phyloP scores from a whole-genome alignment of 2,329 filamentous ascomycete species.

The Aspergillus spinulosporus region DNA sequence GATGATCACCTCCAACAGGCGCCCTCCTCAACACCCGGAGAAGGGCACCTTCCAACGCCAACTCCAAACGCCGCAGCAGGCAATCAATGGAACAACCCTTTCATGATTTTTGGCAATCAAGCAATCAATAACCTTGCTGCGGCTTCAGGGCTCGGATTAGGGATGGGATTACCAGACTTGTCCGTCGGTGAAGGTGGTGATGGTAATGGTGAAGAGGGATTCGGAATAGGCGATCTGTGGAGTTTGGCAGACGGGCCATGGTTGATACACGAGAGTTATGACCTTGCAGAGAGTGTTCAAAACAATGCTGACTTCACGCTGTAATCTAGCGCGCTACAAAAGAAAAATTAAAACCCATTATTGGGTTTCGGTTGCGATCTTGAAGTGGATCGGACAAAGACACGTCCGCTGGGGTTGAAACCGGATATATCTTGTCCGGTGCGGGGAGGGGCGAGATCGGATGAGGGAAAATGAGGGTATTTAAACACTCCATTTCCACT shows the following conservation, averaged over 20 bases:
- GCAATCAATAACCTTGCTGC: constrained; percentile 8
- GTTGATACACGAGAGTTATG: constrained; percentile 30
- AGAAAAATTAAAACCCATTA: background rate
- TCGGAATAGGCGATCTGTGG: constrained; percentile 27
- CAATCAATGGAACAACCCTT: constrained; percentile 11
- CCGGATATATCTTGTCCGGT: constrained; percentile 12
- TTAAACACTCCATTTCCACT: constrained; percentile 3
- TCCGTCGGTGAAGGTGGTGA: constrained; percentile 19
- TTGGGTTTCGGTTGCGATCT: background rate
- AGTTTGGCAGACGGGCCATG: constrained; percentile 37
- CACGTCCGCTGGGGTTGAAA: constrained; percentile 4
- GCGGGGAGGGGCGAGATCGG: constrained; percentile 3
- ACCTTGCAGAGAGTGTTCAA: constrained; percentile 4
- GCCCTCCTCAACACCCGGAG: constrained; percentile 1
- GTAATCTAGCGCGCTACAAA: background rate
- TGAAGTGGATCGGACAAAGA: constrained; percentile 10
- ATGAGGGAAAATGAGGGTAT: constrained; percentile 2
- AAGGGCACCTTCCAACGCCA: background rate
- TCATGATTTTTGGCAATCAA: constrained; percentile 12
- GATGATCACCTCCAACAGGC: background rate
- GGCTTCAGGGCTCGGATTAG: constrained; percentile 1
- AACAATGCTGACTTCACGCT: constrained; percentile 1
- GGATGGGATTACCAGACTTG: background rate
- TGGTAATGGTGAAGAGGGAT: constrained; percentile 2
- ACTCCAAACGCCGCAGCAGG: background rate